A percentile compares a stretch with the other conserved stretches of the same genome.
These are phyloP conservation scores for Talaromyces wortmannii DNA, from an alignment of 495 filamentous ascomycete species.

Conservation along the genomic window DNA sequence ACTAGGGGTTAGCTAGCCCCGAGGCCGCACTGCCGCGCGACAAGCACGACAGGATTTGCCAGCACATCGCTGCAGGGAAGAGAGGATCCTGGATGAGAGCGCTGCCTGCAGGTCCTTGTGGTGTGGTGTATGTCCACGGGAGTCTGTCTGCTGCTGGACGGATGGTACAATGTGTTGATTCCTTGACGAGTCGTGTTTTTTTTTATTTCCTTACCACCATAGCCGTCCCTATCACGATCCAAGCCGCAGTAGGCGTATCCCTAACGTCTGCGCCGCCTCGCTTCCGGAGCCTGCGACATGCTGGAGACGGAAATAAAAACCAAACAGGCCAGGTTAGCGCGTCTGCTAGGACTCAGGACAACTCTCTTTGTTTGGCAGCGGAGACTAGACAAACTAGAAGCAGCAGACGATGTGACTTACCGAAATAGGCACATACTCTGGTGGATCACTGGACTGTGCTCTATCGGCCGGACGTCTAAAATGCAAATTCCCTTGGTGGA, in stretches of 20 bases:
- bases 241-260: neutral
- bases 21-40: neutral
- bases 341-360: neutral
- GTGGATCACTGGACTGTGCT: no score
- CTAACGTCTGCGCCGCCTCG: neutral
- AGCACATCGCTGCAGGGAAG: slow-evolving; percentile 5
- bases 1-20: neutral
- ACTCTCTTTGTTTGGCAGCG: slow-evolving; percentile 6
- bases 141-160: no score
- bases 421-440: neutral
- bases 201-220: no score
- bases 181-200: no score
- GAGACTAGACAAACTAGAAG: slow-evolving; percentile 1
- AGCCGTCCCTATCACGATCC: no score
- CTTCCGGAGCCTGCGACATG: neutral
- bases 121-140: no score
- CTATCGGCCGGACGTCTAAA: no score
- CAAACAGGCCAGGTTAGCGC: neutral
- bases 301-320: neutral
- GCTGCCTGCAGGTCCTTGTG: no score
- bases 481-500: neutral
- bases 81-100: neutral
- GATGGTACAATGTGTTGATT: no score
- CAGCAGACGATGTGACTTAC: neutral
- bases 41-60: slow-evolving; percentile 3